phyloP scores from a whole-genome alignment of 2,329 filamentous ascomycete genomes.

The Ramularia collo-cygni region DNA sequence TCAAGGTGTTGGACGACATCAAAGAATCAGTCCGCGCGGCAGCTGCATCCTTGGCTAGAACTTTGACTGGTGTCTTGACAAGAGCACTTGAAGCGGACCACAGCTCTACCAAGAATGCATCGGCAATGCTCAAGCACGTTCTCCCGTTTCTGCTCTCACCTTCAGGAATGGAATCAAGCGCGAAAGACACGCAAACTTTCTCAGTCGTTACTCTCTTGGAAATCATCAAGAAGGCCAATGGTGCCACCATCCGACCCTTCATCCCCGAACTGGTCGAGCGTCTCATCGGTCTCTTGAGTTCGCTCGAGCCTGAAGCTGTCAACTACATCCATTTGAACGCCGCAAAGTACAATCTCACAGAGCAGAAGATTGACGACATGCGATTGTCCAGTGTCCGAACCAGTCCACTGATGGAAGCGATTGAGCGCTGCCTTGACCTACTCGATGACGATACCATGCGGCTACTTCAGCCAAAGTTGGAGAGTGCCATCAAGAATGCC shows the following conservation, averaged over 20 bases:
- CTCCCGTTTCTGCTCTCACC: constrained; percentile 85
- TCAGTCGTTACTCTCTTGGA: constrained; percentile 74
- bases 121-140: constrained; percentile 75
- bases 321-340: constrained; percentile 92
- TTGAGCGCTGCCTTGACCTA: constrained; percentile 80
- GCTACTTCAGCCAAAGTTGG: constrained; percentile 63
- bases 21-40: constrained; percentile 81
- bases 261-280: constrained; percentile 75
- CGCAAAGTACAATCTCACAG: constrained; percentile 72
- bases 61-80: constrained; percentile 76
- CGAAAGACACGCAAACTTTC: constrained; percentile 79
- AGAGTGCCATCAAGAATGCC: constrained; percentile 73
- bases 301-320: constrained; percentile 78
- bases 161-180: constrained; percentile 81
- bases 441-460: constrained; percentile 74
- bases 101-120: constrained; percentile 57
- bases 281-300: constrained; percentile 74
- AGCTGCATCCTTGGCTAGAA: constrained; percentile 74
- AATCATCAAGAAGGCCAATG: constrained; percentile 77
- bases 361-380: constrained; percentile 84
- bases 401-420: constrained; percentile 86
- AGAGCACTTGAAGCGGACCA: constrained; percentile 76
- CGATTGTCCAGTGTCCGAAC: constrained; percentile 73
- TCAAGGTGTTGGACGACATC: constrained; percentile 93
- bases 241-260: constrained; percentile 70